Percentiles rank a stretch among this genome's conserved stretches.
phyloP scores from a whole-genome alignment of 441 rosid species.

The Biscutella auriculata region DNA sequence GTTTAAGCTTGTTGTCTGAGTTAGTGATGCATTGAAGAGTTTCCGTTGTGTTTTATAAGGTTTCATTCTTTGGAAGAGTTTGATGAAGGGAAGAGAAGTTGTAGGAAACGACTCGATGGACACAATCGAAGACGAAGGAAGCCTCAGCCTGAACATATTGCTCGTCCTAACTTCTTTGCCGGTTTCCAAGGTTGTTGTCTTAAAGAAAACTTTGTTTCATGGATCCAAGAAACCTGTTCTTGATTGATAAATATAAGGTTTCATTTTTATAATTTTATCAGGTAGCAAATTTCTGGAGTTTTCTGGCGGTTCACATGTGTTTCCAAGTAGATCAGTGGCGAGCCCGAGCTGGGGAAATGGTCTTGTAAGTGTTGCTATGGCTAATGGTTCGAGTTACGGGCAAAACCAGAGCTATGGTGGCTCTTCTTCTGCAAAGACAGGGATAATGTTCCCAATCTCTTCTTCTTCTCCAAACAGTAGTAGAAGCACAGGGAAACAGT shows the following conservation, averaged over 20 bases:
- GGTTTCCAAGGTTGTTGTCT: conserved; percentile 16
- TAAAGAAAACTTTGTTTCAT: background rate
- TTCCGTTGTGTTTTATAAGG: conserved; percentile 18
- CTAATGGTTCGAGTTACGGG: conserved; percentile 26
- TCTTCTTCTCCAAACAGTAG: conserved; percentile 31
- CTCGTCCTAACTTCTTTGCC: conserved; percentile 32
- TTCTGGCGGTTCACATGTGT: conserved; percentile 37
- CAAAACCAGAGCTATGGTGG: conserved; percentile 23
- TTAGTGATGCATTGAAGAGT: background rate
- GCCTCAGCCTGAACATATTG: conserved; percentile 51
- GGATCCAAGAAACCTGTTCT: background rate
- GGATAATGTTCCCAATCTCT: conserved; percentile 27
- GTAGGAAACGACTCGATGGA: conserved; percentile 87
- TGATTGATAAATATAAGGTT: background rate
- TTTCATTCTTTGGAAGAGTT: conserved; percentile 79
- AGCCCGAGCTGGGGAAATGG: conserved; percentile 34
- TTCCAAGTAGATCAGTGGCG: conserved; percentile 36
- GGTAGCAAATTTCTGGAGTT: conserved; percentile 41
- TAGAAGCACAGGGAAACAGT: conserved; percentile 24
- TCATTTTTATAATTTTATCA: conserved; percentile 15
- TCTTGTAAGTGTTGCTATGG: conserved; percentile 21
- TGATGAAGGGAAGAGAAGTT: conserved; percentile 85
- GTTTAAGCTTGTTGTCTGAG: background rate
- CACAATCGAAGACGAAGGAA: conserved; percentile 76
- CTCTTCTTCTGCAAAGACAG: conserved; percentile 15